These are phyloP conservation scores for Xylaria castorea DNA, from an alignment of 495 filamentous ascomycete genomes.

Conservation along the genomic window DNA sequence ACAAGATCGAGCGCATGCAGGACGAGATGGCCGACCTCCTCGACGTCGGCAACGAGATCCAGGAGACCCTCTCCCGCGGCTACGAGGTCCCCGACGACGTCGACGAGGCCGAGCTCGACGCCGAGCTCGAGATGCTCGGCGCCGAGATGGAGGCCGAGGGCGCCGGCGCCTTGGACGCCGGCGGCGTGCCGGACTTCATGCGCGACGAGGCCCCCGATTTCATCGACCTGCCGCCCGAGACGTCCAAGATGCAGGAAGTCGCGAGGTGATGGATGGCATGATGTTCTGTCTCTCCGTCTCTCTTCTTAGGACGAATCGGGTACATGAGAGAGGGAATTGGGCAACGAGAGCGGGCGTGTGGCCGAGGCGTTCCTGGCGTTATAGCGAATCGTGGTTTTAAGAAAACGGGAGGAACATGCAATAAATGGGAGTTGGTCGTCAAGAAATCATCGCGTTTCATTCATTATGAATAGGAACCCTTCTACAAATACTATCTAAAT, in stretches of 20 bases:
- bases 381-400: constrained; percentile 8
- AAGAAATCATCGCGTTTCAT: constrained; percentile 9
- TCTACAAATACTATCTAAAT: constrained; percentile 2
- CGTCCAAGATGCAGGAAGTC: constrained; percentile 79
- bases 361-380: constrained; percentile 26
- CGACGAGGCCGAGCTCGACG: constrained; percentile 96
- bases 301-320: background rate
- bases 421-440: constrained; percentile 15
- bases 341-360: constrained; percentile 10
- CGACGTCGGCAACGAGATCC: constrained; percentile 98
- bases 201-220: constrained; percentile 89
- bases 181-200: constrained; percentile 82
- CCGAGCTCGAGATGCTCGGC: constrained; percentile 92
- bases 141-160: constrained; percentile 83
- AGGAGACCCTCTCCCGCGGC: constrained; percentile 90
- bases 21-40: constrained; percentile 99
- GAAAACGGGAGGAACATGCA: constrained; percentile 3
- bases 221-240: constrained; percentile 79
- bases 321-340: constrained; percentile 33
- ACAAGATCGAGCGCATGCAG: constrained; percentile 97
- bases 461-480: background rate
- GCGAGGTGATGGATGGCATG: constrained; percentile 57
- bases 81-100: constrained; percentile 98
- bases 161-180: constrained; percentile 59
- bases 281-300: background rate